A percentile compares a stretch with the other conserved stretches of the same genome.
These are phyloP conservation scores for Scedosporium apiospermum DNA, from an alignment of 2,329 filamentous ascomycete species.

Conservation along the genomic window DNA sequence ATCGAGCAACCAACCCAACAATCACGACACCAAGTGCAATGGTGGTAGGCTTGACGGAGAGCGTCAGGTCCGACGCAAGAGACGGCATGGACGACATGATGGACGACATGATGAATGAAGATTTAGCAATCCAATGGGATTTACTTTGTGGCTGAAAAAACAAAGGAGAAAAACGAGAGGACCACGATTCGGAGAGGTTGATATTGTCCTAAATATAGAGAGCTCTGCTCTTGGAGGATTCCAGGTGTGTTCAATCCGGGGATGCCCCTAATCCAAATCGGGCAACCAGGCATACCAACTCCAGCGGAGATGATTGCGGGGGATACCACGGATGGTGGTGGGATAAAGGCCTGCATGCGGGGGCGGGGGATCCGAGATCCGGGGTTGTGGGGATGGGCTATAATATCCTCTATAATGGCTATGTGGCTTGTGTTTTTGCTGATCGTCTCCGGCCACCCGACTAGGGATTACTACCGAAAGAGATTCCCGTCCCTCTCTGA, in stretches of 20 bases:
- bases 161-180: background rate
- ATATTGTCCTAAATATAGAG: background rate
- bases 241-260: too few species aligned
- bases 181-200: background rate
- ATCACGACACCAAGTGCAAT: background rate
- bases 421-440: background rate
- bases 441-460: background rate
- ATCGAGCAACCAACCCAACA: slow-evolving; percentile 1
- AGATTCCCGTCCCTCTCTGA: too few species aligned
- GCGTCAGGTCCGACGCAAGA: background rate
- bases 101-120: background rate
- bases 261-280: too few species aligned
- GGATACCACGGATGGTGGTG: background rate
- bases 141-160: background rate
- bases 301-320: background rate
- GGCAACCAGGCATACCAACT: too few species aligned
- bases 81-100: background rate
- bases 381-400: background rate
- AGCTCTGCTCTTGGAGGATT: background rate
- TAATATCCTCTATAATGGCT: too few species aligned
- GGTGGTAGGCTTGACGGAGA: slow-evolving; percentile 1
- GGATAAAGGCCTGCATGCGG: background rate
- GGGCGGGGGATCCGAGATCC: background rate
- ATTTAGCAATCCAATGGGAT: background rate
- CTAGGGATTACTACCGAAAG: too few species aligned